phyloP scores from a whole-genome alignment of 2,329 filamentous ascomycete species.

The Bipolaris oryzae region DNA sequence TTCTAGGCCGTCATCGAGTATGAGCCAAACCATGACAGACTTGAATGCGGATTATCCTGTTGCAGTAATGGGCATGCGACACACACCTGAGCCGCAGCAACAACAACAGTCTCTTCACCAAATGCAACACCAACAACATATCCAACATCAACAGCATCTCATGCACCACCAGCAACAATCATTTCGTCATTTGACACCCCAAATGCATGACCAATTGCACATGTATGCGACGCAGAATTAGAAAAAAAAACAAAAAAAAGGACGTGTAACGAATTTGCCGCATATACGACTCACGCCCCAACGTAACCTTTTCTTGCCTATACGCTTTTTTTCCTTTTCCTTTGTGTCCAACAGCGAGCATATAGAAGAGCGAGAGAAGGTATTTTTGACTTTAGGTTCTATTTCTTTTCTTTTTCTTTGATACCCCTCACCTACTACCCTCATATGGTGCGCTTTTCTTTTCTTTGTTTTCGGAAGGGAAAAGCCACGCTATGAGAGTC shows the following conservation, averaged over 20 bases:
- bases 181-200: slow-evolving; percentile 23
- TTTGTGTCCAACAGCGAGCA: slow-evolving; percentile 23
- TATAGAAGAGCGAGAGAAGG: slow-evolving; percentile 8
- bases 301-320: not conserved
- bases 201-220: slow-evolving; percentile 34
- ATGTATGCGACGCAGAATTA: slow-evolving; percentile 30
- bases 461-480: not conserved
- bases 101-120: slow-evolving; percentile 12
- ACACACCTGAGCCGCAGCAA: slow-evolving; percentile 19
- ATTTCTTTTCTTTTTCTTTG: not conserved
- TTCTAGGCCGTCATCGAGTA: slow-evolving; percentile 30
- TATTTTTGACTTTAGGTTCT: slow-evolving; percentile 20
- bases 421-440: not conserved
- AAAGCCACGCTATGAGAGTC: too few species aligned
- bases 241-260: slow-evolving; percentile 13
- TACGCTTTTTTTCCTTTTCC: not conserved
- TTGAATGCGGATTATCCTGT: slow-evolving; percentile 32
- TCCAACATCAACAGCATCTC: slow-evolving; percentile 31
- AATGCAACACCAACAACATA: slow-evolving; percentile 24
- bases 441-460: not conserved
- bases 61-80: slow-evolving; percentile 30
- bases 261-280: slow-evolving; percentile 8
- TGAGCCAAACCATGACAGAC: slow-evolving; percentile 27
- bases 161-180: slow-evolving; percentile 28
- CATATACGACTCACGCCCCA: slow-evolving; percentile 5